Conservation (phyloP, 1,139 yeast species). For the Zygosaccharomyces sapae region DNA sequence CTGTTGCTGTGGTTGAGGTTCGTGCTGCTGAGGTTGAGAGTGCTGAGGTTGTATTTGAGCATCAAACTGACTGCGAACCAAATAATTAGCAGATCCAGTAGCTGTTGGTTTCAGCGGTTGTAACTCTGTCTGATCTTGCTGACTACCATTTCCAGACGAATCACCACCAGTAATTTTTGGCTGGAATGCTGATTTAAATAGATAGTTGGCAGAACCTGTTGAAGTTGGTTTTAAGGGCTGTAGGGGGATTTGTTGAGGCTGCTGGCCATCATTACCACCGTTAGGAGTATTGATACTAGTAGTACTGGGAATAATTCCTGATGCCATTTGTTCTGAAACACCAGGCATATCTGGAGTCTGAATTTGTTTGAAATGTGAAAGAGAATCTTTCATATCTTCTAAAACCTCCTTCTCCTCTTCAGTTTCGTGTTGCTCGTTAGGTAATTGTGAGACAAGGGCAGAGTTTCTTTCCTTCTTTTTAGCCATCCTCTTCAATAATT, state of each 20-base stretch:
- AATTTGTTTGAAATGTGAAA: slow-evolving; percentile 61
- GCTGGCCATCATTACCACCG: slow-evolving; percentile 6
- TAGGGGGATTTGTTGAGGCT: slow-evolving; percentile 16
- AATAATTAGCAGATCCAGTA: slow-evolving; percentile 47
- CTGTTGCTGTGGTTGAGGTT: background rate
- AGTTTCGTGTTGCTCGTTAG: slow-evolving; percentile 35
- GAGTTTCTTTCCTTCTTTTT: slow-evolving; percentile 30
- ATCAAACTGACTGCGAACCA: slow-evolving; percentile 25
- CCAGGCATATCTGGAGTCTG: slow-evolving; percentile 61
- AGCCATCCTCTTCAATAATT: slow-evolving; percentile 48
- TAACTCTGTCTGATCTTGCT: slow-evolving; percentile 10
- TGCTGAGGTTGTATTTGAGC: background rate
- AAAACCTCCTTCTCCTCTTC: slow-evolving; percentile 50
- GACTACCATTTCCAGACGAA: slow-evolving; percentile 3
- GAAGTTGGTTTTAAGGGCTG: slow-evolving; percentile 48
- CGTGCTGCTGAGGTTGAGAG: no score
- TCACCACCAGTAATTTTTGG: slow-evolving; percentile 9
- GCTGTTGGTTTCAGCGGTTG: slow-evolving; percentile 47
- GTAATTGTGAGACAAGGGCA: slow-evolving; percentile 30
- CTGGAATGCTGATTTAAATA: slow-evolving; percentile 16
- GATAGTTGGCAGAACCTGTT: slow-evolving; percentile 49
- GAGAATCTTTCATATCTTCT: slow-evolving; percentile 62
- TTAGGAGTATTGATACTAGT: background rate
- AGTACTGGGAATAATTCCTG: slow-evolving; percentile 28
- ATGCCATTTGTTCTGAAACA: slow-evolving; percentile 49